Percentiles rank a stretch among this genome's conserved stretches.
Evolutionary conservation across 2,329 filamentous ascomycete species (phyloP).

Genomic region (Mycosphaerelloides madeirae): DNA sequence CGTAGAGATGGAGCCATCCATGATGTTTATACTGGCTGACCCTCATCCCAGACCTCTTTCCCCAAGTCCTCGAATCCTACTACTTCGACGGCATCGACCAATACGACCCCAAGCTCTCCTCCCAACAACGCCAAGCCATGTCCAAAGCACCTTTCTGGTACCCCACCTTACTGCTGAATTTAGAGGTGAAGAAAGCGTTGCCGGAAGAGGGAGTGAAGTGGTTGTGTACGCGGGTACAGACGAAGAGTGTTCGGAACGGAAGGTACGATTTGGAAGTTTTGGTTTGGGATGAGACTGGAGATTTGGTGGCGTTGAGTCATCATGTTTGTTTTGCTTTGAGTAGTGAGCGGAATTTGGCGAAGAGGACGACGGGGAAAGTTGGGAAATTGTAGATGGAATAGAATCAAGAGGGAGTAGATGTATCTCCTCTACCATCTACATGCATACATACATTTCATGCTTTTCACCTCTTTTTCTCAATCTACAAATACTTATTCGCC

Average conservation of each 20-base stretch:
- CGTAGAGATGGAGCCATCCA: no score
- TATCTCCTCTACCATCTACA: background rate
- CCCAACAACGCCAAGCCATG: conserved; percentile 25
- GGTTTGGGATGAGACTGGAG: conserved; percentile 59
- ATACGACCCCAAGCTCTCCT: conserved; percentile 26
- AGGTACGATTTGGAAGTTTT: conserved; percentile 70
- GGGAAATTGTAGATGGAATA: conserved; percentile 24
- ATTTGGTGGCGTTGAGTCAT: conserved; percentile 63
- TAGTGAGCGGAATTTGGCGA: conserved; percentile 59
- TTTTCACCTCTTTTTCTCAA: background rate
- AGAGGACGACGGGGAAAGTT: conserved; percentile 33
- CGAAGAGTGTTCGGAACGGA: conserved; percentile 66
- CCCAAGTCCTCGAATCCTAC: conserved; percentile 56
- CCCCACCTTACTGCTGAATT: conserved; percentile 67
- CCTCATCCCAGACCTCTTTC: conserved; percentile 72
- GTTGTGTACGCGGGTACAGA: conserved; percentile 61
- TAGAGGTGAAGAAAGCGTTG: conserved; percentile 71
- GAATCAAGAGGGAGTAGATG: no score
- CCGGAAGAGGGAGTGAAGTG: conserved; percentile 66
- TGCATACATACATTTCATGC: background rate
- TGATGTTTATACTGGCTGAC: no score
- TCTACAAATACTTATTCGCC: conserved; percentile 56
- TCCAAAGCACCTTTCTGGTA: conserved; percentile 58
- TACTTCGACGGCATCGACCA: conserved; percentile 30
- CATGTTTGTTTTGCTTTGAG: conserved; percentile 63